Evolutionary conservation across 2,329 filamentous ascomycete species (phyloP).

Genomic region (Sclerotinia subarctica): DNA sequence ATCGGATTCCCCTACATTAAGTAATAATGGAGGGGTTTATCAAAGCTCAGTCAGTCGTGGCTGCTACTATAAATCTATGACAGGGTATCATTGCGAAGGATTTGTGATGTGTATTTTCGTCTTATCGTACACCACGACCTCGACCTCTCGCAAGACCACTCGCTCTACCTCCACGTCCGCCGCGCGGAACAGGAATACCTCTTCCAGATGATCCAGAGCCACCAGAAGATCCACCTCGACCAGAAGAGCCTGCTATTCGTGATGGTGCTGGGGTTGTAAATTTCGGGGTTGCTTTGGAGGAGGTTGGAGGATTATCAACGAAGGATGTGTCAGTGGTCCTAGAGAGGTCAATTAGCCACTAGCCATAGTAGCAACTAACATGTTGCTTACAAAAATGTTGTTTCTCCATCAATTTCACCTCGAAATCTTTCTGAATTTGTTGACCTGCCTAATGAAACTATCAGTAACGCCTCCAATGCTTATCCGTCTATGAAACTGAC

Average conservation of each 20-base stretch:
- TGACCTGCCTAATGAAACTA: conserved; percentile 31
- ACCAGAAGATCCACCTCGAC: conserved; percentile 27
- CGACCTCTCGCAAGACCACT: conserved; percentile 39
- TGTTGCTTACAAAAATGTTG: conserved; percentile 72
- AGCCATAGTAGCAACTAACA: conserved; percentile 6
- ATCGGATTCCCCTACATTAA: not conserved
- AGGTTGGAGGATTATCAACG: conserved; percentile 73
- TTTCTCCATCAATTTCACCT: conserved; percentile 58
- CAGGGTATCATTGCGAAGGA: conserved; percentile 17
- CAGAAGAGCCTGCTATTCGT: conserved; percentile 26
- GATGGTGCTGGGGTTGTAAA: conserved; percentile 37
- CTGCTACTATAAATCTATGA: conserved; percentile 15
- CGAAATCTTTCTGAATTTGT: conserved; percentile 40
- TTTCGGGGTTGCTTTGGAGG: conserved; percentile 49
- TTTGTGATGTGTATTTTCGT: conserved; percentile 23
- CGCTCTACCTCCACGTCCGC: conserved; percentile 36
- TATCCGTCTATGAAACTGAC: conserved; percentile 33
- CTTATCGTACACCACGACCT: conserved; percentile 34
- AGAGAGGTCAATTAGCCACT: conserved; percentile 25
- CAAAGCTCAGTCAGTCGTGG: not conserved
- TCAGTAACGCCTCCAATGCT: conserved; percentile 19
- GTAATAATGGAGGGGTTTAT: not conserved
- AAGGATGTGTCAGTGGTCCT: conserved; percentile 92
- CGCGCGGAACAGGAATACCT: conserved; percentile 36
- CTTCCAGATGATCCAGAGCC: conserved; percentile 33